Evolutionary conservation across 805 yeast genomes (phyloP).

Genomic region (Yamadazyma endophytica): DNA sequence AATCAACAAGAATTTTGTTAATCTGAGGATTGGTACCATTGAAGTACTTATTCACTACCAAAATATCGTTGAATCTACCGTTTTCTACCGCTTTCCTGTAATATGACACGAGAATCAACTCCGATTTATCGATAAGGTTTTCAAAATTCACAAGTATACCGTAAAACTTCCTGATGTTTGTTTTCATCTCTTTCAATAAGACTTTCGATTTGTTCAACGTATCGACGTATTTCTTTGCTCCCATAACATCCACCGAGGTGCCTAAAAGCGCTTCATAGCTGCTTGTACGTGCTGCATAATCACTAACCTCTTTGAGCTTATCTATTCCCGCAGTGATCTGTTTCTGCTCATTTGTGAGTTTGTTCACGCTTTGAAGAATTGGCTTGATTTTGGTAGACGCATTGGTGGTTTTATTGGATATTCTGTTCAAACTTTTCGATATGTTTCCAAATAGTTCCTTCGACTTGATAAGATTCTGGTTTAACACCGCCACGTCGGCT

Average conservation of each 20-base stretch:
- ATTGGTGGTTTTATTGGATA: slow-evolving; percentile 49
- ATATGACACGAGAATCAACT: slow-evolving; percentile 47
- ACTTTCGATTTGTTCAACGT: slow-evolving; percentile 37
- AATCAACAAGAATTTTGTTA: slow-evolving; percentile 14
- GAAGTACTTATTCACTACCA: slow-evolving; percentile 45
- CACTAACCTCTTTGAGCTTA: slow-evolving; percentile 49
- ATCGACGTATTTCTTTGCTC: slow-evolving; percentile 32
- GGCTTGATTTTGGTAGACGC: slow-evolving; percentile 71
- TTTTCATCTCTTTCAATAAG: slow-evolving; percentile 42
- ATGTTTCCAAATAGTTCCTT: slow-evolving; percentile 53
- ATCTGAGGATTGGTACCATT: slow-evolving; percentile 14
- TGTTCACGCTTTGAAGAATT: slow-evolving; percentile 57
- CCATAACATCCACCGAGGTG: slow-evolving; percentile 34
- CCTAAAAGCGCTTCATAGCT: slow-evolving; percentile 33
- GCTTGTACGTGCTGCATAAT: slow-evolving; percentile 42
- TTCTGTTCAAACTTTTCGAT: slow-evolving; percentile 47
- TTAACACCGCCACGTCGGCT: slow-evolving; percentile 78
- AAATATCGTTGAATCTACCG: slow-evolving; percentile 37
- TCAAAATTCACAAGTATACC: slow-evolving; percentile 64
- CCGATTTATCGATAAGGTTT: slow-evolving; percentile 53
- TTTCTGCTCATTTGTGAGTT: slow-evolving; percentile 48
- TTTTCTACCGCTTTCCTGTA: slow-evolving; percentile 36
- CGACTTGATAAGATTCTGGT: slow-evolving; percentile 64
- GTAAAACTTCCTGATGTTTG: slow-evolving; percentile 49
- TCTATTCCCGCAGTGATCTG: slow-evolving; percentile 56